Conservation (phyloP, 2,329 filamentous ascomycete species). For the Tolypocladium inflatum region DNA sequence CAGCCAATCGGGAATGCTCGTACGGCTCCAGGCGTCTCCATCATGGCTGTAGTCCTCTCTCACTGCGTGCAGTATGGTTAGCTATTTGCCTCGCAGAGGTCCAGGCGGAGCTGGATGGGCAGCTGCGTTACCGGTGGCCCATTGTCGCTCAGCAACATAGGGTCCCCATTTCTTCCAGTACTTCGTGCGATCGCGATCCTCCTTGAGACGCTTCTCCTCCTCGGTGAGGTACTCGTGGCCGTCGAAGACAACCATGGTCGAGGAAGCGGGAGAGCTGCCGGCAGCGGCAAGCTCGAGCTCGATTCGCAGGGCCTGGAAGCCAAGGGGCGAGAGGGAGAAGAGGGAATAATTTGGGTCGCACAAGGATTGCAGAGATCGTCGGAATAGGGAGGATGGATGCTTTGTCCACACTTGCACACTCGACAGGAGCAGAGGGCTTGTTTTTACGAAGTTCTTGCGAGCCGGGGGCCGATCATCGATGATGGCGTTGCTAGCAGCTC, state of each 20-base stretch:
- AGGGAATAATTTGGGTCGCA: background rate
- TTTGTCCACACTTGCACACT: no score
- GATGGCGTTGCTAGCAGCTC: background rate
- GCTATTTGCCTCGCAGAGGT: slow-evolving; percentile 7
- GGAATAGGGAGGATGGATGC: background rate
- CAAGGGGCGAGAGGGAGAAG: background rate
- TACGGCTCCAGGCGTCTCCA: slow-evolving; percentile 93
- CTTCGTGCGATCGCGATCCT: slow-evolving; percentile 72
- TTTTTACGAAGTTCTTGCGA: background rate
- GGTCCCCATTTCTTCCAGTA: slow-evolving; percentile 99
- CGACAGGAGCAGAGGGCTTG: background rate
- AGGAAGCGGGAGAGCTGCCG: slow-evolving; percentile 1
- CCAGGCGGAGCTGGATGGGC: slow-evolving; percentile 3
- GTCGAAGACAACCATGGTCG: slow-evolving; percentile 79
- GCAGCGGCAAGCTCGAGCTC: background rate
- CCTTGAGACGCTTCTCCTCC: slow-evolving; percentile 82
- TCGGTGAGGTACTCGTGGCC: slow-evolving; percentile 78
- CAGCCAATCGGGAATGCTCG: slow-evolving; percentile 27
- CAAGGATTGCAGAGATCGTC: background rate
- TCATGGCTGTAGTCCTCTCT: slow-evolving; percentile 85
- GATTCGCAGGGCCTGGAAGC: slow-evolving; percentile 5
- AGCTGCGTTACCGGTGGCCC: slow-evolving; percentile 67
- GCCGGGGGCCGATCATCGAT: background rate
- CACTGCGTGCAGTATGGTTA: slow-evolving; percentile 33
- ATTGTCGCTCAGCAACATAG: slow-evolving; percentile 88